These are phyloP conservation scores for Lactuca sativa DNA, from an alignment of 129 eudicot genomes.

Conservation along the genomic window DNA sequence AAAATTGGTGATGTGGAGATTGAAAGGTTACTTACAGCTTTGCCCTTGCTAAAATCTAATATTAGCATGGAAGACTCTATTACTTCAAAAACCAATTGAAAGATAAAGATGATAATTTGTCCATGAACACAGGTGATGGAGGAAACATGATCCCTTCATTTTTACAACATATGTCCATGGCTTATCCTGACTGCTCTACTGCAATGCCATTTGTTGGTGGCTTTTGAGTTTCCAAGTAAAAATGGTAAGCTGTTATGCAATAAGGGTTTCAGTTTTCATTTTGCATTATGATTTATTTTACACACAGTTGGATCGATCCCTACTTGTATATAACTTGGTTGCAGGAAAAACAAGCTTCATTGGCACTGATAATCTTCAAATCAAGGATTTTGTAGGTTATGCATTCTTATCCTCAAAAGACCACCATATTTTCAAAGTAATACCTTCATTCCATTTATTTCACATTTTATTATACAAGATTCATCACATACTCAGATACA, in stretches of 20 bases:
- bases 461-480: no score
- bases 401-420: no score
- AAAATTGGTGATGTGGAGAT: constrained; percentile 65
- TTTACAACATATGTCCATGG: constrained; percentile 59
- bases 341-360: no score
- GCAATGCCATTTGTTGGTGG: constrained; percentile 66
- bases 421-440: no score
- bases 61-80: constrained; percentile 55
- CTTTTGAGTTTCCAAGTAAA: constrained; percentile 53
- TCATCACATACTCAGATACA: no score
- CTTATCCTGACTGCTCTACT: constrained; percentile 58
- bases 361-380: no score
- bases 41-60: constrained; percentile 53
- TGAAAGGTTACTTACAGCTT: constrained; percentile 54
- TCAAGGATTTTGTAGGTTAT: no score
- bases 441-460: no score
- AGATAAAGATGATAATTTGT: constrained; percentile 36
- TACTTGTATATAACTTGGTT: no score
- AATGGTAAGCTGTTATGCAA: constrained; percentile 31
- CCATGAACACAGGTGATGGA: constrained; percentile 47
- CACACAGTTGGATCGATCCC: no score
- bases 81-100: no score
- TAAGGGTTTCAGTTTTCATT: not conserved
- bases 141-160: constrained; percentile 60
- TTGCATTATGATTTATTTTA: no score